Percentiles rank a stretch among this genome's conserved stretches.
Evolutionary conservation across 805 yeast genomes (phyloP).

Genomic region (Yarrowia alimentaria): DNA sequence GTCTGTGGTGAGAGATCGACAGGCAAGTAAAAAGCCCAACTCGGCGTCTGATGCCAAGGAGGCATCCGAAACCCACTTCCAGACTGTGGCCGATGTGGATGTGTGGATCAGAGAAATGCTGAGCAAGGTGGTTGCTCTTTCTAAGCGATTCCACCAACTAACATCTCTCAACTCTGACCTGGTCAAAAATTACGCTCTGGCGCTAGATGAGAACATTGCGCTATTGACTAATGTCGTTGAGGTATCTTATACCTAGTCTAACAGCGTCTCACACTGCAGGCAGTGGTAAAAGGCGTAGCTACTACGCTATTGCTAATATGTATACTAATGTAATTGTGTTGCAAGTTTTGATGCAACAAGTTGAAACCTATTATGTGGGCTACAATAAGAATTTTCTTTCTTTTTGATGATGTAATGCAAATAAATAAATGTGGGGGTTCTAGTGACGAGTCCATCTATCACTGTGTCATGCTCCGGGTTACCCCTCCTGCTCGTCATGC

Average conservation of each 20-base stretch:
- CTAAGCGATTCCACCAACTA: constrained; percentile 12
- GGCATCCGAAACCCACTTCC: constrained; percentile 23
- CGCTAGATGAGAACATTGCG: constrained; percentile 7
- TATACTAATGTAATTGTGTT: too few relatives aligned
- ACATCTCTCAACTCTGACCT: constrained; percentile 6
- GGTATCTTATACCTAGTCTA: neutral
- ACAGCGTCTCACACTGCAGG: too few relatives aligned
- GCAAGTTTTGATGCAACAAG: too few relatives aligned
- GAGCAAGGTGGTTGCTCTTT: constrained; percentile 8
- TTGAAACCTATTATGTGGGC: too few relatives aligned
- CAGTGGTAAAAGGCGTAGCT: too few relatives aligned
- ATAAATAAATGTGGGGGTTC: too few relatives aligned
- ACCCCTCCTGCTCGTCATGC: constrained; percentile 30
- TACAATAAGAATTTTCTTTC: too few relatives aligned
- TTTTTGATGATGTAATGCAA: too few relatives aligned
- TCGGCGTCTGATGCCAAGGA: constrained; percentile 8
- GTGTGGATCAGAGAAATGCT: constrained; percentile 22
- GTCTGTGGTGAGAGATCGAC: constrained; percentile 17
- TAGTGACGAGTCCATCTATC: too few relatives aligned
- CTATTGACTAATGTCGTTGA: neutral
- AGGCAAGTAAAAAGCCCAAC: constrained; percentile 4
- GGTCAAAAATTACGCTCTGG: constrained; percentile 15
- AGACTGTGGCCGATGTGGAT: constrained; percentile 12
- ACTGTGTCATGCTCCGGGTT: too few relatives aligned
- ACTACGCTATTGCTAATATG: too few relatives aligned